A percentile compares a stretch with the other conserved stretches of the same genome.
Conservation (phyloP, 202 grass and related monocot genomes). For the Digitaria exilis region DNA sequence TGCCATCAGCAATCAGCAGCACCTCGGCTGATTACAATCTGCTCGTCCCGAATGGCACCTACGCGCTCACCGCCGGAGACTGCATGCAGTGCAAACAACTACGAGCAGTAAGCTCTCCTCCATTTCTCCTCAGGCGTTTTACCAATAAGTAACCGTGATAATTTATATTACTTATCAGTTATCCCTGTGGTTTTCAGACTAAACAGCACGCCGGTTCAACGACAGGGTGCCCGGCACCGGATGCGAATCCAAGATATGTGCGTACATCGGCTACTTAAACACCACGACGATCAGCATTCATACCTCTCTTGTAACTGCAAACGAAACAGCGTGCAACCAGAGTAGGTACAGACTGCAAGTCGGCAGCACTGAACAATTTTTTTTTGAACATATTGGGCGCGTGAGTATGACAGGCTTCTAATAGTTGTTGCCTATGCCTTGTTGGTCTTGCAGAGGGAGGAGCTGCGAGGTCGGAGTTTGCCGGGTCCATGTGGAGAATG, state of each 20-base stretch:
- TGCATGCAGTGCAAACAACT: conserved; percentile 56
- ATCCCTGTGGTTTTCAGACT: conserved; percentile 36
- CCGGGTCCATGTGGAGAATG: no score
- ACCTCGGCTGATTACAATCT: conserved; percentile 52
- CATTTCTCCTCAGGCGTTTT: neutral
- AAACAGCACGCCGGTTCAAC: conserved; percentile 27
- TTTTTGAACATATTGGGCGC: no score
- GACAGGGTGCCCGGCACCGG: conserved; percentile 32
- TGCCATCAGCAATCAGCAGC: conserved; percentile 56
- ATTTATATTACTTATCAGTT: neutral
- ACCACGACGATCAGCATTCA: conserved; percentile 36
- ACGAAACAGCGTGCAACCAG: conserved; percentile 40
- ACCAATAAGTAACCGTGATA: neutral
- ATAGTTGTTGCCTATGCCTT: no score
- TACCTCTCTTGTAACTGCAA: neutral
- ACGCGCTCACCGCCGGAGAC: conserved; percentile 47
- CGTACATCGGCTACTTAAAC: conserved; percentile 59
- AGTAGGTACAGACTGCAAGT: no score
- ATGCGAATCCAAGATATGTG: conserved; percentile 47
- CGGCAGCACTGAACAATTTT: no score
- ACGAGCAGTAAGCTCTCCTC: conserved; percentile 40
- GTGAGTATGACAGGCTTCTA: no score
- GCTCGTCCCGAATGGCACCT: conserved; percentile 50
- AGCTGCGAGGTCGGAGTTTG: no score
- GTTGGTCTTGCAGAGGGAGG: no score